Percentiles rank a stretch among this genome's conserved stretches.
Evolutionary conservation across 345 rosid species (phyloP).

Genomic region (Brassica cretica): DNA sequence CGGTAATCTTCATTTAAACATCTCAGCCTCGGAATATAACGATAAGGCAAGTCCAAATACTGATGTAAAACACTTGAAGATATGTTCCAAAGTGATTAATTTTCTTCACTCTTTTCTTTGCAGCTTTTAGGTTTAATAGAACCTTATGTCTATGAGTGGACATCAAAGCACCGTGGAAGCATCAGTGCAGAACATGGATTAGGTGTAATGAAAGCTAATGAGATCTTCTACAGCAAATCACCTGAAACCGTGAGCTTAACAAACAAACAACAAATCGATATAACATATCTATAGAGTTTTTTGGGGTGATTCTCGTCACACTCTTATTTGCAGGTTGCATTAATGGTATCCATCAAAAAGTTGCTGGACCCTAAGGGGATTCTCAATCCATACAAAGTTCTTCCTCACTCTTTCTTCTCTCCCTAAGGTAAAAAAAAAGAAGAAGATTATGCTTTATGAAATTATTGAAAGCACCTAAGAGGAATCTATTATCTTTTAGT

Average conservation of each 20-base stretch:
- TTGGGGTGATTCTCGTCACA: not conserved
- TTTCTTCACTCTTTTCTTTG: not conserved
- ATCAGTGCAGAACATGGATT: constrained; percentile 97
- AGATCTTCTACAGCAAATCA: constrained; percentile 80
- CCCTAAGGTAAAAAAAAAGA: constrained; percentile 21
- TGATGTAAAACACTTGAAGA: not conserved
- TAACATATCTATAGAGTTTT: not conserved
- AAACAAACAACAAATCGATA: not conserved
- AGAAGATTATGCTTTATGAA: constrained; percentile 33
- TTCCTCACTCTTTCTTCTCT: constrained; percentile 5
- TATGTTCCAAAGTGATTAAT: constrained; percentile 2
- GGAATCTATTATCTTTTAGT: constrained; percentile 30
- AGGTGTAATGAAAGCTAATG: constrained; percentile 91
- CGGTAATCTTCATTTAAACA: constrained; percentile 87
- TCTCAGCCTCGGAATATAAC: constrained; percentile 65
- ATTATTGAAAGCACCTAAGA: constrained; percentile 35
- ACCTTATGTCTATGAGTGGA: constrained; percentile 94
- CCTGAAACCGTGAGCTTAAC: constrained; percentile 59
- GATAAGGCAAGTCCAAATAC: constrained; percentile 50
- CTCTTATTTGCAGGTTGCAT: constrained; percentile 52
- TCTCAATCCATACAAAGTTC: constrained; percentile 1
- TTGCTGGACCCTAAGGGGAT: constrained; percentile 76
- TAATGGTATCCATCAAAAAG: constrained; percentile 80
- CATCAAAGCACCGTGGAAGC: constrained; percentile 62
- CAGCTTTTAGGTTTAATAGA: constrained; percentile 82